Evolutionary conservation across 768 basidiomycete species (phyloP).

Genomic region (Suillus ampliporus): DNA sequence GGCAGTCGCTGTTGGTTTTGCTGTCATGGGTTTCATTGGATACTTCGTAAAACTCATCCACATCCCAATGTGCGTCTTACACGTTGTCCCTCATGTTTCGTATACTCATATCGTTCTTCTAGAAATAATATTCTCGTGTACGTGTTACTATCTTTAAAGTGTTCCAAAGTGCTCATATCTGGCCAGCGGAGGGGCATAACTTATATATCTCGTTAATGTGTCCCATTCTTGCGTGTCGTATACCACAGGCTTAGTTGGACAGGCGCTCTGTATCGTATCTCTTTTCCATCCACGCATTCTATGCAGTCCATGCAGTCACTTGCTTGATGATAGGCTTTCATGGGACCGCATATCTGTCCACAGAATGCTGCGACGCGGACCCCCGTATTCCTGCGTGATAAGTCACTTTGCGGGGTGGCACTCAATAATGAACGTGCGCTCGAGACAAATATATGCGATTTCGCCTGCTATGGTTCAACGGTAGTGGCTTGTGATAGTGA

Average conservation of each 20-base stretch:
- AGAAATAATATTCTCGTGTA: constrained; percentile 99
- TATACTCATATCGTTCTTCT: constrained; percentile 22
- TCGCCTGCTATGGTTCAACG: neutral
- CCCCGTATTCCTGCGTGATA: neutral
- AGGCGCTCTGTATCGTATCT: constrained; percentile 23
- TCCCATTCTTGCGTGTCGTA: constrained; percentile 14
- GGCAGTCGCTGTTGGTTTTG: constrained; percentile 97
- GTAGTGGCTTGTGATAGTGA: neutral
- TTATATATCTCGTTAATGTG: constrained; percentile 23
- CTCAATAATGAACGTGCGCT: neutral
- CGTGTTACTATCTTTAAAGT: constrained; percentile 42
- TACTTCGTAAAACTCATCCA: constrained; percentile 99
- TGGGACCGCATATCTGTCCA: neutral
- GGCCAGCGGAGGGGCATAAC: constrained; percentile 77
- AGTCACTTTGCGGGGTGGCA: neutral
- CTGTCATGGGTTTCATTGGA: constrained; percentile 99
- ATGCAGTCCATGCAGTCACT: neutral
- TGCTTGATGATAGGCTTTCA: neutral
- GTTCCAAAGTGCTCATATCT: constrained; percentile 30
- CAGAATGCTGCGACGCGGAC: neutral
- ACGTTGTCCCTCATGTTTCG: constrained; percentile 6
- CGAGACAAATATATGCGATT: neutral
- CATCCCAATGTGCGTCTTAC: constrained; percentile 86
- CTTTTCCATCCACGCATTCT: constrained; percentile 17
- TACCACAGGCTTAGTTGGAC: constrained; percentile 20